Evolutionary conservation across 1,139 yeast genomes (phyloP).

Genomic region (Kurtzmaniella quercitrusa): DNA sequence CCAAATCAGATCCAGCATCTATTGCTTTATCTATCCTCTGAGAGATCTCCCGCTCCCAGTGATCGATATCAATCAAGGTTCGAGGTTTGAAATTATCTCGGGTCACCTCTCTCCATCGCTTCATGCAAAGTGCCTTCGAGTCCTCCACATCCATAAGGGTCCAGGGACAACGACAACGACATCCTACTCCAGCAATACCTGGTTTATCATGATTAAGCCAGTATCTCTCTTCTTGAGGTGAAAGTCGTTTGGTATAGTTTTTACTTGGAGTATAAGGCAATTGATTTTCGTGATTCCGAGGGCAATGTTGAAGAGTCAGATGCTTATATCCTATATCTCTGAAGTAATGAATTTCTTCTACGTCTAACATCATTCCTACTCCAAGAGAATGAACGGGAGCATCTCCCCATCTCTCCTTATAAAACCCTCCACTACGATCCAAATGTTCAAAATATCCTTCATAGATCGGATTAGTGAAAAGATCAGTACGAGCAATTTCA

Average conservation of each 20-base stretch:
- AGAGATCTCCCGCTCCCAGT: slow-evolving; percentile 29
- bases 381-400: slow-evolving; percentile 91
- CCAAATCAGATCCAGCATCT: slow-evolving; percentile 25
- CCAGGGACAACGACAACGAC: slow-evolving; percentile 78
- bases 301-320: slow-evolving; percentile 78
- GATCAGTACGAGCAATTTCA: slow-evolving; percentile 77
- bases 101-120: slow-evolving; percentile 49
- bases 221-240: slow-evolving; percentile 21
- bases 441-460: slow-evolving; percentile 60
- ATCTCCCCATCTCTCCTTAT: slow-evolving; percentile 91
- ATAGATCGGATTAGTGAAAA: slow-evolving; percentile 64
- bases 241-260: slow-evolving; percentile 9
- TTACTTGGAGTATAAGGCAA: slow-evolving; percentile 35
- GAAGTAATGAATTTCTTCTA: slow-evolving; percentile 76
- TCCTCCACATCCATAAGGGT: slow-evolving; percentile 50
- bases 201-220: slow-evolving; percentile 48
- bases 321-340: slow-evolving; percentile 88
- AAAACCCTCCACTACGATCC: slow-evolving; percentile 76
- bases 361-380: slow-evolving; percentile 63
- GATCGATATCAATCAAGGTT: slow-evolving; percentile 28
- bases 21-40: slow-evolving; percentile 20
- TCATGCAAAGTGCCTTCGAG: slow-evolving; percentile 48
- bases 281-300: slow-evolving; percentile 55
- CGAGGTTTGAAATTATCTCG: slow-evolving; percentile 27
- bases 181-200: slow-evolving; percentile 62